Evolutionary conservation across 192 early-diverging fungal genomes (phyloP).

Genomic region (Allomyces macrogynus): DNA sequence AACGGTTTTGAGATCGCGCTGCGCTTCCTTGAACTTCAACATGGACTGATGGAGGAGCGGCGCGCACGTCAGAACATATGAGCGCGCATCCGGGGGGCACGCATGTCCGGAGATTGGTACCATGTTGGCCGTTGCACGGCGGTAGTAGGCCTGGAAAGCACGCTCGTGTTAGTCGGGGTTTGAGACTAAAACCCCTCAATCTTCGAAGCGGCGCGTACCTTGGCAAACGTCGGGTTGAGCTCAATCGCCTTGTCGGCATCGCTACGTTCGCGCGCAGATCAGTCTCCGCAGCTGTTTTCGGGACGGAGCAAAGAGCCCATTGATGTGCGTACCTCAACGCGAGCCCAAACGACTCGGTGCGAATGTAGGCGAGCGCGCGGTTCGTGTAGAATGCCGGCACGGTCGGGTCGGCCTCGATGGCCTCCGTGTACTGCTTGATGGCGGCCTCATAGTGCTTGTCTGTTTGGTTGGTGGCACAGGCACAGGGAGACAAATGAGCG

Average conservation of each 20-base stretch:
- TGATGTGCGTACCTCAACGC: background rate
- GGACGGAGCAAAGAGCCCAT: too few relatives aligned
- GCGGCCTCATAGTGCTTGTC: constrained; percentile 55
- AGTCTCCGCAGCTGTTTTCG: too few relatives aligned
- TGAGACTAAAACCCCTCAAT: too few relatives aligned
- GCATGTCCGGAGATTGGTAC: constrained; percentile 3
- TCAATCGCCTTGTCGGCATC: constrained; percentile 70
- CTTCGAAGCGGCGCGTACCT: constrained; percentile 12
- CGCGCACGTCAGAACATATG: too few relatives aligned
- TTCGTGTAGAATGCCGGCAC: constrained; percentile 80
- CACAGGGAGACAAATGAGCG: background rate
- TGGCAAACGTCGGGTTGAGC: constrained; percentile 60
- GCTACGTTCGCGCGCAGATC: constrained; percentile 2
- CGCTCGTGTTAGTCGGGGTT: too few relatives aligned
- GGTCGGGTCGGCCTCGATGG: constrained; percentile 64
- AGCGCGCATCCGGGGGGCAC: too few relatives aligned
- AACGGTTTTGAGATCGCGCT: constrained; percentile 48
- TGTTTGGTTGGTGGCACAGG: background rate
- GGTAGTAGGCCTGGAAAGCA: constrained; percentile 48
- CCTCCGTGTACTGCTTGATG: constrained; percentile 75
- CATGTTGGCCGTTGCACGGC: constrained; percentile 74
- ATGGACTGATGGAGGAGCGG: constrained; percentile 14
- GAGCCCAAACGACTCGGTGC: constrained; percentile 4
- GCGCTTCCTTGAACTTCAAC: constrained; percentile 64
- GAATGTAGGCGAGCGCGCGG: constrained; percentile 69